Evolutionary conservation across 106 monocot species (phyloP).

Genomic region (Dendrobium nobile): DNA sequence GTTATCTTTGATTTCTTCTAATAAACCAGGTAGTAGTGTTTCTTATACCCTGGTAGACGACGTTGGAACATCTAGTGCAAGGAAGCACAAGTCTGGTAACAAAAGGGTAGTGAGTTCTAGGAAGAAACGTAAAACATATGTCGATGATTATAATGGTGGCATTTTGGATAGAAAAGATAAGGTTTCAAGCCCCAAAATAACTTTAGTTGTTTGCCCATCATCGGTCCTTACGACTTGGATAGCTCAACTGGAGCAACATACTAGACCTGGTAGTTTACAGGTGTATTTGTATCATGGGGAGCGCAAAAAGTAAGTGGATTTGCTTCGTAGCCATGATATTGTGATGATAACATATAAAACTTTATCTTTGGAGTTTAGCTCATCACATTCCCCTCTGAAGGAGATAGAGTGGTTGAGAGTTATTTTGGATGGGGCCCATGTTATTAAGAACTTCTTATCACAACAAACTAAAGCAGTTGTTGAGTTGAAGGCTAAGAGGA

Average conservation of each 20-base stretch:
- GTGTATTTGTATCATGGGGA: slow-evolving; percentile 86
- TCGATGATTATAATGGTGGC: background rate
- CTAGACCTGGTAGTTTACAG: slow-evolving; percentile 52
- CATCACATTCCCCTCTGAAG: slow-evolving; percentile 42
- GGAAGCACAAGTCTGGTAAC: slow-evolving; percentile 4
- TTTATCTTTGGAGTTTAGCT: slow-evolving; percentile 44
- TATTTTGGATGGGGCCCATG: slow-evolving; percentile 87
- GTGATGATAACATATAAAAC: slow-evolving; percentile 78
- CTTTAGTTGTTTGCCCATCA: slow-evolving; percentile 86
- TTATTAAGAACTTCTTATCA: slow-evolving; percentile 78
- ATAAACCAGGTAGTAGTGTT: slow-evolving; percentile 10
- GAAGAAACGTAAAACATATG: slow-evolving; percentile 29
- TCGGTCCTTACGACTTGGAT: slow-evolving; percentile 92
- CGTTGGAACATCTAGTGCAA: background rate
- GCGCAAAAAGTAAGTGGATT: slow-evolving; percentile 30
- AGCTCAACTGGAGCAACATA: slow-evolving; percentile 85
- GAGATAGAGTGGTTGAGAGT: slow-evolving; percentile 80
- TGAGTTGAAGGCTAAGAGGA: slow-evolving; percentile 79
- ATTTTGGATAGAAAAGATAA: background rate
- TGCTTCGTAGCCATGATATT: slow-evolving; percentile 67
- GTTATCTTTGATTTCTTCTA: slow-evolving; percentile 68
- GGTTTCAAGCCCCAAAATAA: slow-evolving; percentile 21
- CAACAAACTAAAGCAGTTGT: slow-evolving; percentile 90
- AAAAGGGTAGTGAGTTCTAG: slow-evolving; percentile 3
- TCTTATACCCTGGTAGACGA: background rate